Evolutionary conservation across 306 rosid genomes (phyloP).

Genomic region (Arachis stenosperma): DNA sequence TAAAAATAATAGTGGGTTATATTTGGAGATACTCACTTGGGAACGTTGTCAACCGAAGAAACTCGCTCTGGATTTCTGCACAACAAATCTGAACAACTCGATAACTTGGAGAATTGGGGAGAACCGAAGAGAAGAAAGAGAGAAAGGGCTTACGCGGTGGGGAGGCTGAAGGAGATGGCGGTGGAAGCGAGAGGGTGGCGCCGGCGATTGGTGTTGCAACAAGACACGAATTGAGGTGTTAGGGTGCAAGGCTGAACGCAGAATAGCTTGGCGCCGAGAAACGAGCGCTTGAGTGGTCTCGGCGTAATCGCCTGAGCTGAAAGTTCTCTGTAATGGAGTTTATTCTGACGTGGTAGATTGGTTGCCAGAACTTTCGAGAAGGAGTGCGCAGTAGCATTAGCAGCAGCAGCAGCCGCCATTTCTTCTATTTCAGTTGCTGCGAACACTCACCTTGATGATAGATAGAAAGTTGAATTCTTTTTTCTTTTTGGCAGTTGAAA

Average conservation of each 20-base stretch:
- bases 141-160: constrained; percentile 58
- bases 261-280: constrained; percentile 49
- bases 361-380: constrained; percentile 44
- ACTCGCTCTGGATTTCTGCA: constrained; percentile 60
- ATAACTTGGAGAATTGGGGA: neutral
- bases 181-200: constrained; percentile 51
- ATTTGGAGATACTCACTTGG: constrained; percentile 55
- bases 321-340: constrained; percentile 12
- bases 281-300: constrained; percentile 38
- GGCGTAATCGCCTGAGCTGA: constrained; percentile 26
- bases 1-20: neutral
- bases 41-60: constrained; percentile 54
- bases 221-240: constrained; percentile 19
- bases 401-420: neutral
- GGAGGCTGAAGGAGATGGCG: constrained; percentile 60
- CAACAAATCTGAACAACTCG: constrained; percentile 43
- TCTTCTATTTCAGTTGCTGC: neutral
- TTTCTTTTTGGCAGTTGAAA: no score
- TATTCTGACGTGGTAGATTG: neutral
- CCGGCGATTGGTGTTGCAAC: constrained; percentile 17
- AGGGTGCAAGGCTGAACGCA: constrained; percentile 40
- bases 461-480: neutral
- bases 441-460: neutral
- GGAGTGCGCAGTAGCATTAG: constrained; percentile 40
- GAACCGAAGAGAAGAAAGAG: neutral